A percentile compares a stretch with the other conserved stretches of the same genome.
phyloP scores from a whole-genome alignment of 1,139 yeast species.

The Candida neerlandica region DNA sequence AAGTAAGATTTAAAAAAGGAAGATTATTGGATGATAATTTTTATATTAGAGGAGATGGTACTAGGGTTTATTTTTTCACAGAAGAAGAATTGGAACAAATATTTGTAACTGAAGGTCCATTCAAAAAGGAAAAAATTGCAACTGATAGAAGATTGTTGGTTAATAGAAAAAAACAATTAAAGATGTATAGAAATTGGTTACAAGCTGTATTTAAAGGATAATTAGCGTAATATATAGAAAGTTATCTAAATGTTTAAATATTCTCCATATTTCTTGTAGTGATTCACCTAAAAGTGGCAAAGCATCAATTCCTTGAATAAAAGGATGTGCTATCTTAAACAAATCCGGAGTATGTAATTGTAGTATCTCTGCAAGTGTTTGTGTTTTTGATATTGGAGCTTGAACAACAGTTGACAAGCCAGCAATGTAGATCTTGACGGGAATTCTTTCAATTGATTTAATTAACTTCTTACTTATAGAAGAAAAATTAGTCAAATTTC shows the following conservation, averaged over 20 bases:
- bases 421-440: constrained; percentile 61
- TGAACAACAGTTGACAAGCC: constrained; percentile 50
- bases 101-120: constrained; percentile 61
- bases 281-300: constrained; percentile 42
- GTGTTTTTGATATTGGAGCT: constrained; percentile 42
- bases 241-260: constrained; percentile 70
- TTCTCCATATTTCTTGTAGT: constrained; percentile 53
- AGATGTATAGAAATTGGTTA: constrained; percentile 97
- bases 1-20: constrained; percentile 87
- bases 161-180: constrained; percentile 85
- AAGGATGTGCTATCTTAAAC: constrained; percentile 49
- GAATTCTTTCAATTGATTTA: constrained; percentile 46
- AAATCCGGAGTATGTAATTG: constrained; percentile 45
- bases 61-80: constrained; percentile 94
- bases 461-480: constrained; percentile 33
- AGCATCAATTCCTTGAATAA: constrained; percentile 66
- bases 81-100: constrained; percentile 85
- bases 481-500: constrained; percentile 29
- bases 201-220: constrained; percentile 74
- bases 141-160: constrained; percentile 90
- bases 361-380: constrained; percentile 46
- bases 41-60: constrained; percentile 96
- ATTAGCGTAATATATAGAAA: constrained; percentile 60
- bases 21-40: constrained; percentile 88
- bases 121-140: constrained; percentile 73